These are phyloP conservation scores for Termitomyces sp. DNA, from an alignment of 768 basidiomycete genomes.

Conservation along the genomic window DNA sequence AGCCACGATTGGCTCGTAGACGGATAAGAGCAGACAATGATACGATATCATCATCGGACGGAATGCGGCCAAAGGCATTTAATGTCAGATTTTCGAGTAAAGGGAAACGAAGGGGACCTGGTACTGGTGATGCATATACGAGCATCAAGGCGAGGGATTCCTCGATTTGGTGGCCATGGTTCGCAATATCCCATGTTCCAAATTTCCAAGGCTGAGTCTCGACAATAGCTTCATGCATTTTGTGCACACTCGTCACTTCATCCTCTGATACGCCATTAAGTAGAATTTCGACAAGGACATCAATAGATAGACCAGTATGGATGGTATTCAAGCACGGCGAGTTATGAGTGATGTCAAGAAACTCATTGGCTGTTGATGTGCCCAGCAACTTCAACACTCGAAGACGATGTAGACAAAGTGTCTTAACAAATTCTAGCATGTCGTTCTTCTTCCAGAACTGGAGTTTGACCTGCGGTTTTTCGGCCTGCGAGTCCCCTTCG, in stretches of 20 bases:
- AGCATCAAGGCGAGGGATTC: neutral
- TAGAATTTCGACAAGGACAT: neutral
- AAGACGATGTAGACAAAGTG: neutral
- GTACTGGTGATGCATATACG: neutral
- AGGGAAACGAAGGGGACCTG: neutral
- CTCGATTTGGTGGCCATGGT: too few species aligned
- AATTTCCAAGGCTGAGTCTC: neutral
- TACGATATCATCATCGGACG: neutral
- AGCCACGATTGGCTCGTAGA: neutral
- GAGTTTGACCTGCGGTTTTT: neutral
- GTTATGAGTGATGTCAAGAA: too few species aligned
- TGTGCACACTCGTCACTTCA: neutral
- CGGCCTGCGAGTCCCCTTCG: too few species aligned
- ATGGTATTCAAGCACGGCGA: neutral
- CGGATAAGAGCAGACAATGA: neutral
- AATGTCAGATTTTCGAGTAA: too few species aligned
- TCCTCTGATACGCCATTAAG: neutral
- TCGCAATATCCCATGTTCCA: neutral
- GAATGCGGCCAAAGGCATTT: too few species aligned
- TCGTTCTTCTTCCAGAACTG: rapidly evolving
- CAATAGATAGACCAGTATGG: too few species aligned
- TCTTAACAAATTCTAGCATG: neutral
- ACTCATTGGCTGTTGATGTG: too few species aligned
- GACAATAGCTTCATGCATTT: neutral
- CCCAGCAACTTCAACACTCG: neutral